Evolutionary conservation across 768 basidiomycete species (phyloP).

Genomic region (Lactarius sp.): DNA sequence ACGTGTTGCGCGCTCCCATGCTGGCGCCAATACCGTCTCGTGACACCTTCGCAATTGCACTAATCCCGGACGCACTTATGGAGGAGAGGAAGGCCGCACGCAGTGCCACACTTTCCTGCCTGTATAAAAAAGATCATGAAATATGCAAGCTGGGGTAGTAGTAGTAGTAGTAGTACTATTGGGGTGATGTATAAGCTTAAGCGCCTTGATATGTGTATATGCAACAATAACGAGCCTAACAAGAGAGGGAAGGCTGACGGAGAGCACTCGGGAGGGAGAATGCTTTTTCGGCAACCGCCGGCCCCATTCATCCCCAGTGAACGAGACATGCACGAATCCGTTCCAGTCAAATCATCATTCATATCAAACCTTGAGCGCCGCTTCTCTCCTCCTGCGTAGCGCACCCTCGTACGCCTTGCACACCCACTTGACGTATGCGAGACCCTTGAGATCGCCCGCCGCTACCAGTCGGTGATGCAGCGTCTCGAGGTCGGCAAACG

Average conservation of each 20-base stretch:
- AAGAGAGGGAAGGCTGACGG: neutral
- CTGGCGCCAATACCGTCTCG: conserved; percentile 9
- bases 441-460: conserved; percentile 36
- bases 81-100: neutral
- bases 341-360: too few relatives aligned
- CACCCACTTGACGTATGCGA: conserved; percentile 69
- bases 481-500: conserved; percentile 71
- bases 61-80: conserved; percentile 4
- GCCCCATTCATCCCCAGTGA: too few relatives aligned
- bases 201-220: conserved; percentile 16
- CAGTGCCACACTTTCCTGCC: neutral
- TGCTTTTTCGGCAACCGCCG: neutral
- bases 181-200: conserved; percentile 11
- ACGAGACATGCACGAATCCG: too few relatives aligned
- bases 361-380: conserved; percentile 2
- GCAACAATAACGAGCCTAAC: conserved; percentile 5
- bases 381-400: conserved; percentile 55
- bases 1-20: conserved; percentile 2
- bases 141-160: conserved; percentile 3
- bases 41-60: conserved; percentile 14
- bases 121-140: neutral
- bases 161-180: conserved; percentile 10
- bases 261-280: too few relatives aligned
- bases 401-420: conserved; percentile 70
- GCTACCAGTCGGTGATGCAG: conserved; percentile 71